Percentiles rank a stretch among this genome's conserved stretches.
Evolutionary conservation across 495 filamentous ascomycete species (phyloP).

Genomic region (Neurospora sp.): DNA sequence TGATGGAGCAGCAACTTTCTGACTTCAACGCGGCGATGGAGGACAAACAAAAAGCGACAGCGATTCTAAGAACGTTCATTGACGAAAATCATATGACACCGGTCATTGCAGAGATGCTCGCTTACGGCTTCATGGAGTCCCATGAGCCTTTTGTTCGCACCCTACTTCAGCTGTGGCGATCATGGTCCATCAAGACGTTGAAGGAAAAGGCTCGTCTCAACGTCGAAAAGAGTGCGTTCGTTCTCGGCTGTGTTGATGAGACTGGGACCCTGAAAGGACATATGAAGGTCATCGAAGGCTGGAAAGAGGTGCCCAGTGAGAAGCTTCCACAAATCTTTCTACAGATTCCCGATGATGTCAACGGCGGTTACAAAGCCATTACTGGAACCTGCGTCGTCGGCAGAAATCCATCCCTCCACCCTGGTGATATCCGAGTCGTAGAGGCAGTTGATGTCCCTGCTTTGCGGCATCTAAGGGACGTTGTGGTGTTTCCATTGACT

Average conservation of each 20-base stretch:
- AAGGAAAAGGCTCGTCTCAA: constrained; percentile 88
- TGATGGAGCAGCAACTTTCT: constrained; percentile 53
- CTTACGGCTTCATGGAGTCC: constrained; percentile 64
- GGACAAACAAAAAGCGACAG: constrained; percentile 50
- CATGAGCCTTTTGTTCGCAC: constrained; percentile 75
- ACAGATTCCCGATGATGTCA: constrained; percentile 49
- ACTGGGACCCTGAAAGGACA: constrained; percentile 65
- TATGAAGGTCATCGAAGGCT: constrained; percentile 10
- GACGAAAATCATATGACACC: constrained; percentile 79
- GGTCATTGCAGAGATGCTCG: constrained; percentile 61
- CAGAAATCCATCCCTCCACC: constrained; percentile 89
- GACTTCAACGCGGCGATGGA: constrained; percentile 59
- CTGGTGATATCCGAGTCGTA: constrained; percentile 86
- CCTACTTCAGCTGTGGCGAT: constrained; percentile 63
- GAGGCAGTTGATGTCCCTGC: constrained; percentile 65
- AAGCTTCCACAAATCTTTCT: constrained; percentile 80
- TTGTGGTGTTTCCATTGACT: constrained; percentile 75
- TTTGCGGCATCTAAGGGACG: constrained; percentile 67
- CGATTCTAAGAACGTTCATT: constrained; percentile 60
- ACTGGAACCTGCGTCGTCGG: constrained; percentile 74
- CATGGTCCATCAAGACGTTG: constrained; percentile 73
- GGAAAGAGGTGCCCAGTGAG: constrained; percentile 27
- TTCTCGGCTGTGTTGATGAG: constrained; percentile 88
- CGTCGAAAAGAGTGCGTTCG: constrained; percentile 72
- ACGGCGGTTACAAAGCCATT: constrained; percentile 51